These are phyloP conservation scores for Cystoderma amianthinum DNA, from an alignment of 768 basidiomycete genomes.

Conservation along the genomic window DNA sequence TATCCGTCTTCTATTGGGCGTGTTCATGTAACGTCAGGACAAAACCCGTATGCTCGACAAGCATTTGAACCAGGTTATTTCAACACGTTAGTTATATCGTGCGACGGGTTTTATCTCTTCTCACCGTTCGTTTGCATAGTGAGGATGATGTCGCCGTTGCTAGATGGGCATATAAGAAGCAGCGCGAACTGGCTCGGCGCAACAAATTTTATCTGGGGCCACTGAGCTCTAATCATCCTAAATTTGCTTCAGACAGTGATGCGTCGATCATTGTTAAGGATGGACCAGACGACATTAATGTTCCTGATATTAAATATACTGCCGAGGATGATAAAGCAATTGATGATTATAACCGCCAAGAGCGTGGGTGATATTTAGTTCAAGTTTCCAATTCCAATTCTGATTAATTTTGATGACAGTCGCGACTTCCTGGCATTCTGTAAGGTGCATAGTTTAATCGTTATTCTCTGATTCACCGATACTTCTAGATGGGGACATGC, in stretches of 20 bases:
- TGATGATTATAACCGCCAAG: slow-evolving; percentile 20
- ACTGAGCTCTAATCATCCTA: slow-evolving; percentile 23
- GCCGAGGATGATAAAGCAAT: slow-evolving; percentile 36
- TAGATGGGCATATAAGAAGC: slow-evolving; percentile 47
- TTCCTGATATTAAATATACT: slow-evolving; percentile 32
- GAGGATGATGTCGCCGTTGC: slow-evolving; percentile 37
- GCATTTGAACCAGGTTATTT: neutral
- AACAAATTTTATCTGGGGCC: slow-evolving; percentile 40
- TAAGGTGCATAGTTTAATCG: no score
- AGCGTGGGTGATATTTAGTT: no score
- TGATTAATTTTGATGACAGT: no score
- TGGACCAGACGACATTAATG: slow-evolving; percentile 22
- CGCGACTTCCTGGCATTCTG: no score
- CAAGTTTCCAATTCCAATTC: no score
- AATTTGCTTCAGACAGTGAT: slow-evolving; percentile 24
- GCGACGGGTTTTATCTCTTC: neutral
- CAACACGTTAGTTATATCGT: neutral
- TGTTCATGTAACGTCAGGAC: slow-evolving; percentile 30
- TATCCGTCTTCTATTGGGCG: slow-evolving; percentile 30
- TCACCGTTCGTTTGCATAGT: slow-evolving; percentile 11
- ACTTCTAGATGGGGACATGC: no score
- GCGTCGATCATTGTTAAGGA: slow-evolving; percentile 15
- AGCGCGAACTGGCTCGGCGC: slow-evolving; percentile 47
- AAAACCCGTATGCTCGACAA: slow-evolving; percentile 18
- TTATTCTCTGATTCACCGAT: no score